Base-by-base conservation (phyloP, 495 filamentous ascomycete genomes). In the Diplogelasinospora grovesii region DNA sequence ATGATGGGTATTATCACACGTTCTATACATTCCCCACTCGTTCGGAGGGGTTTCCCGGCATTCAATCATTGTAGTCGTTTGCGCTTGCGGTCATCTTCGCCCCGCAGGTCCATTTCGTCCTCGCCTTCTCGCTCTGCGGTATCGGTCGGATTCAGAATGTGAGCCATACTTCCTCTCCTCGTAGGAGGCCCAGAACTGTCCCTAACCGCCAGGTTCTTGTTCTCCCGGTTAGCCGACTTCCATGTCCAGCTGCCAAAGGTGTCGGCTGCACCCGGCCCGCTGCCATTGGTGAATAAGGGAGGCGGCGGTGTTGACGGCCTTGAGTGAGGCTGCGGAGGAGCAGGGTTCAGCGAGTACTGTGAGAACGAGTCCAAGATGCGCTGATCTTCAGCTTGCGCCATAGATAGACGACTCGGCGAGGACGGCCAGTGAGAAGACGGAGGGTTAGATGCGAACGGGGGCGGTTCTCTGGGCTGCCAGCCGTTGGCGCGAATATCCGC, bases 401-500 rank as follows among this genome's bases (percentile, higher is more conserved):
- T 66, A n/a, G n/a, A n/a, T n/a, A n/a, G n/a, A 22, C 85, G 76
- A 55, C 75, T 85, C 13, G 89, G 89, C 11, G 86, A 92, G 1
- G 86, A 83, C 2, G 90, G 88, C 87, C 88, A 96, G 36, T 86
- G 83, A 18, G 77, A 60, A 8, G 81, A 85, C 24, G 79, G 77
- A 16, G 85, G 81, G 3, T 82, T 82, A 15, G 84, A 81, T 3
- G 66, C 71, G 46, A 73, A 65, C 43, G 86, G 87, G 9, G 89
- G 86, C 3, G 87, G 88, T 19, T 73, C 71, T 29, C 68, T 74
- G 11, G 78, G 73, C 49, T 83, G 80, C 92, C 92, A 96, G 36
- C 86, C 86, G 49, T 85, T 83, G 27, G 85, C 79, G 21, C 92
- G 85, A 49, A 98, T 97, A 52, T 98, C 92, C 39, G 92, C 92